A percentile compares a stretch with the other conserved stretches of the same genome.
Conservation (phyloP, 2,329 filamentous ascomycete species). For the Bipolaris sorokiniana region DNA sequence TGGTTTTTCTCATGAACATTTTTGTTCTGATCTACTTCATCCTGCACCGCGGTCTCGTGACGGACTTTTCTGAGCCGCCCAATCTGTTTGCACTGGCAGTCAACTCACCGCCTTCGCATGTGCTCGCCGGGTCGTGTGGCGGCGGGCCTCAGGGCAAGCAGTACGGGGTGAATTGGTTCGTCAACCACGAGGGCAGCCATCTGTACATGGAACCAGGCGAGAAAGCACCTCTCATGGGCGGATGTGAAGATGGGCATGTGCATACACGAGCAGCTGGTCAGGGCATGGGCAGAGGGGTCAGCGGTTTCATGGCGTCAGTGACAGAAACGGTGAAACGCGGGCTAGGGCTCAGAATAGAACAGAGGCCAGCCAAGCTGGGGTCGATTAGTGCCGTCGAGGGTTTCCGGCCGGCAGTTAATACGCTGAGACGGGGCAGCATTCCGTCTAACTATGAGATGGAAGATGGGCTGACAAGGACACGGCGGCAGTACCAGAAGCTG, state of each 20-base stretch:
- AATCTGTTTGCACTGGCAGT: constrained; percentile 76
- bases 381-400: constrained; percentile 29
- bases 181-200: constrained; percentile 58
- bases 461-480: constrained; percentile 41
- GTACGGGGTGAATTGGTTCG: constrained; percentile 54
- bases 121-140: constrained; percentile 63
- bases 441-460: constrained; percentile 43
- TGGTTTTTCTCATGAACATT: constrained; percentile 71
- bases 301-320: constrained; percentile 10
- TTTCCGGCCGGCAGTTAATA: constrained; percentile 9
- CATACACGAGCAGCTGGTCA: constrained; percentile 18
- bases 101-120: constrained; percentile 63
- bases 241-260: constrained; percentile 17
- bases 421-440: constrained; percentile 32
- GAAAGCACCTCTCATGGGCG: constrained; percentile 29
- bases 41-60: constrained; percentile 67
- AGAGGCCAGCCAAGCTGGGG: constrained; percentile 20
- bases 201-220: constrained; percentile 59
- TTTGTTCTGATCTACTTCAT: constrained; percentile 70
- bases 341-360: constrained; percentile 22
- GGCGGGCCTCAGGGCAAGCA: constrained; percentile 60
- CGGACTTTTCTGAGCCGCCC: constrained; percentile 78
- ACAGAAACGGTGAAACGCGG: constrained; percentile 10
- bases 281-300: not conserved
- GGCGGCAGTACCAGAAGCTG: constrained; percentile 43